Evolutionary conservation across 1,284 basidiomycete genomes (phyloP), one percentile per base, ranked within the genome.

Genomic region (Pyrrhoderma noxium): DNA sequence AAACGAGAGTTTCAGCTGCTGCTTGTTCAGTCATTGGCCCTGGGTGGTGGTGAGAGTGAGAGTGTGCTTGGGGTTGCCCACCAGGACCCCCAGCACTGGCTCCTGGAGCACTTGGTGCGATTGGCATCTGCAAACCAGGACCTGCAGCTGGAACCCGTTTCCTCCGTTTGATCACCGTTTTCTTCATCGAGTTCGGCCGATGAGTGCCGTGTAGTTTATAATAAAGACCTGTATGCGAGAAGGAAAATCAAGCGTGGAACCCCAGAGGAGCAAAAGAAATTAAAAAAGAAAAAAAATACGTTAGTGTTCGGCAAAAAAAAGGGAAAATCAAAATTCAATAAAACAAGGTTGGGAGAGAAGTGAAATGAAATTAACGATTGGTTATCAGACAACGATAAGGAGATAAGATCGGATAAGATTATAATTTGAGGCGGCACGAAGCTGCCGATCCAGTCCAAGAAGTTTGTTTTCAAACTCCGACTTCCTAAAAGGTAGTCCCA

Each of bases 151-250:
- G 90, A 25, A 98, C 92, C 59, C 95, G 85, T 72, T 98, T 98
- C 57, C 95, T 78, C 35, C 95, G 82, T 73, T 99, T 99, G 76
- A 99, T 99, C 60, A 97, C 93, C 2, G 91, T 89, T 75, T 98
- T 97, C 71, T 96, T 97, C 93, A 99, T 94, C 53, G 92, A 92
- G 57, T 95, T 95, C 31, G 95, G 95, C 40, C 95, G 84, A 61
- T 97, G 93, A 0, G 91, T 93, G 52, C 93, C 93, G 73, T 99
- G 95, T 9, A 99, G 78, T 70, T 99, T 99, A 76, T 93, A 94
- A 71, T 98, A 99, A 3, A 99, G 79, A 54, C 93, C 92, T 95
- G 65, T 36, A 7, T n/a, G n/a, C 21, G 42, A 35, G 36, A 41
- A 45, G 50, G 49, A 47, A 52, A 47, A 35, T 41, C 55, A 55